A percentile compares a stretch with the other conserved stretches of the same genome.
These are phyloP conservation scores for Scolecobasidium constrictum DNA, from an alignment of 2,329 filamentous ascomycete species.

Conservation along the genomic window DNA sequence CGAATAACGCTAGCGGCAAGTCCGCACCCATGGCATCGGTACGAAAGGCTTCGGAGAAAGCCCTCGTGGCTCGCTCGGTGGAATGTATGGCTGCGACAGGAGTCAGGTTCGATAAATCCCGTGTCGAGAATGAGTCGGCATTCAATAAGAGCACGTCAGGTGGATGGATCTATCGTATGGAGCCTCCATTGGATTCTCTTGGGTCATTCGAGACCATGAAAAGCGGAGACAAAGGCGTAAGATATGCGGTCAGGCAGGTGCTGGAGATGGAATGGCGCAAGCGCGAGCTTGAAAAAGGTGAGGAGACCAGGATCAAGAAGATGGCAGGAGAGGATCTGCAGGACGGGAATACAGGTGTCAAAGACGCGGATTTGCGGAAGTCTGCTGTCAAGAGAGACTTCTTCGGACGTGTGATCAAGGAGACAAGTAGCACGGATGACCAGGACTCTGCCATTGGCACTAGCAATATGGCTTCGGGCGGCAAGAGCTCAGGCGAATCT, in stretches of 20 bases:
- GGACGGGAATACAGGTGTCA: slow-evolving; percentile 4
- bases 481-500: slow-evolving; percentile 24
- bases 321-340: slow-evolving; percentile 10
- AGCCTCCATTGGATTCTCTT: slow-evolving; percentile 77
- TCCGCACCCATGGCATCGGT: slow-evolving; percentile 62
- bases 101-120: slow-evolving; percentile 68
- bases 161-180: slow-evolving; percentile 85
- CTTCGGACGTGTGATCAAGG: slow-evolving; percentile 62
- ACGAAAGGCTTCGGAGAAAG: slow-evolving; percentile 73
- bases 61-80: slow-evolving; percentile 68
- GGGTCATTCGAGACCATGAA: slow-evolving; percentile 58
- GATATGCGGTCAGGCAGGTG: slow-evolving; percentile 90
- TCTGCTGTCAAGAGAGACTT: slow-evolving; percentile 64
- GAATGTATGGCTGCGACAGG: slow-evolving; percentile 75
- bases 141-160: slow-evolving; percentile 25
- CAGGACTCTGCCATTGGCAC: slow-evolving; percentile 32
- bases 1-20: slow-evolving; percentile 45
- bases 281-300: slow-evolving; percentile 54
- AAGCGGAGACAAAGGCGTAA: slow-evolving; percentile 48
- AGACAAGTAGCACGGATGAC: slow-evolving; percentile 29
- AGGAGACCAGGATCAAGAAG: slow-evolving; percentile 12
- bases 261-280: slow-evolving; percentile 82
- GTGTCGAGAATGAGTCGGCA: slow-evolving; percentile 57
- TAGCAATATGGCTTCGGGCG: slow-evolving; percentile 14
- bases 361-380: slow-evolving; percentile 1